Percentiles rank a stretch among this genome's conserved stretches.
Evolutionary conservation across 108 stramenopile genomes (phyloP).

Genomic region (Cylindrotheca fusiformis): DNA sequence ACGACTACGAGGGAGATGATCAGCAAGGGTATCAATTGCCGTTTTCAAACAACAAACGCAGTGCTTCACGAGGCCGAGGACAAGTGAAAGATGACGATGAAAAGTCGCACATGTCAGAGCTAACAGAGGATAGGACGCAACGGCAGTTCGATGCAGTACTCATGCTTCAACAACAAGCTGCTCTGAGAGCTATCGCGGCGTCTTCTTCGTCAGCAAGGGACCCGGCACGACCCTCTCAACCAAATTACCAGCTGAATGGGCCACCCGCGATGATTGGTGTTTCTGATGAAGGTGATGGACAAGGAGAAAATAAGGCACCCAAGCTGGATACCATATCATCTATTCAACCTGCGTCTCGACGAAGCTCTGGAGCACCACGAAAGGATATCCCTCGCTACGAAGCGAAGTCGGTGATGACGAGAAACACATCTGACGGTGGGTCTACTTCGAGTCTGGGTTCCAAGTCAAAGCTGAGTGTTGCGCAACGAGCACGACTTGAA

Average conservation of each 20-base stretch:
- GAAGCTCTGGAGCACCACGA: conserved; percentile 13
- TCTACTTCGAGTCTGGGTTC: conserved; percentile 6
- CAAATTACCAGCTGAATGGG: conserved; percentile 12
- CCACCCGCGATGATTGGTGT: conserved; percentile 21
- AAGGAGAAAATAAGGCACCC: not conserved
- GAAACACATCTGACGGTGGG: not conserved
- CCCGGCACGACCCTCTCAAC: not conserved
- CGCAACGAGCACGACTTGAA: conserved; percentile 66
- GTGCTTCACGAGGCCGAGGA: not conserved
- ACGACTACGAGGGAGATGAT: conserved; percentile 18
- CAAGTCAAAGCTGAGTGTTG: conserved; percentile 51
- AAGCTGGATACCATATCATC: conserved; percentile 29
- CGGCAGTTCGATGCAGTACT: conserved; percentile 56
- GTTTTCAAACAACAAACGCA: not conserved
- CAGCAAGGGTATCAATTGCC: conserved; percentile 13
- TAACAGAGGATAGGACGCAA: conserved; percentile 85
- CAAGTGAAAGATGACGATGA: conserved; percentile 34
- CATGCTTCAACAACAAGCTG: conserved; percentile 22
- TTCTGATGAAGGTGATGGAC: conserved; percentile 12
- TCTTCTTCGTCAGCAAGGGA: conserved; percentile 5
- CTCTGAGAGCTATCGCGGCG: conserved; percentile 18
- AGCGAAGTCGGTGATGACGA: conserved; percentile 2
- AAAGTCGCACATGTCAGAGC: conserved; percentile 75
- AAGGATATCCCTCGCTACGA: conserved; percentile 16
- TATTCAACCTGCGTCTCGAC: conserved; percentile 5